Evolutionary conservation across 2,329 filamentous ascomycete species (phyloP), one percentile per base, ranked within the genome.

Genomic region (Colletotrichum godetiae): DNA sequence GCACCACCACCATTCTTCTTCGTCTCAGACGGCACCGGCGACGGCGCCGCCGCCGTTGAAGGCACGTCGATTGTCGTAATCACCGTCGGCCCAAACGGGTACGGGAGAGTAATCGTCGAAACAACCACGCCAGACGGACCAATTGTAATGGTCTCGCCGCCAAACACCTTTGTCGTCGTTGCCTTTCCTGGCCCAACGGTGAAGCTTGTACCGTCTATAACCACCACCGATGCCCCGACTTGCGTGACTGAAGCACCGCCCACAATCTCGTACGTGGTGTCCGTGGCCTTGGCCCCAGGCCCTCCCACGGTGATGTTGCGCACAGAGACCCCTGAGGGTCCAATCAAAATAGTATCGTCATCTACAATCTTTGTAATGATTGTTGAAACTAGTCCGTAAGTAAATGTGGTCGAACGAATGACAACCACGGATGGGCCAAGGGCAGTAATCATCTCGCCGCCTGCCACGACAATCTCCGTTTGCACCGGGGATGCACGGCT

Each of bases 181-280:
- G 60, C 64, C 2, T 82, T 81, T 12, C 82, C 83, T 0, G 86
- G 82, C 0, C 88, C 88, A 61, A 91, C 79, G 1, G 85, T 88
- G 76, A 89, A 90, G 0, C 86, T 89, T 3, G 80, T 80, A 42
- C 86, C 86, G 46, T 83, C 81, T 61, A 92, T 81, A 33, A 91
- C 83, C 1, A 88, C 84, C 13, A 85, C 80, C 3, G 84, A 86
- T 1, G 85, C 79, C n/a, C 84, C 85, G 10, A 89, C 76, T 76
- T 86, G 83, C 19, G 86, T 88, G 65, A 90, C 81, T 3, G 88
- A 89, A 19, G 84, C 87, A 12, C 88, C 88, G 64, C 88, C 88
- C 10, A 88, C 83, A 68, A 89, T 84, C 56, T 85, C 86, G 76
- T 83, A 85, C 2, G 81, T 80, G 1, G 84, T 87, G 13, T 81